Evolutionary conservation across 176 grass and related monocot species (phyloP).

Genomic region (Thalia dealbata): DNA sequence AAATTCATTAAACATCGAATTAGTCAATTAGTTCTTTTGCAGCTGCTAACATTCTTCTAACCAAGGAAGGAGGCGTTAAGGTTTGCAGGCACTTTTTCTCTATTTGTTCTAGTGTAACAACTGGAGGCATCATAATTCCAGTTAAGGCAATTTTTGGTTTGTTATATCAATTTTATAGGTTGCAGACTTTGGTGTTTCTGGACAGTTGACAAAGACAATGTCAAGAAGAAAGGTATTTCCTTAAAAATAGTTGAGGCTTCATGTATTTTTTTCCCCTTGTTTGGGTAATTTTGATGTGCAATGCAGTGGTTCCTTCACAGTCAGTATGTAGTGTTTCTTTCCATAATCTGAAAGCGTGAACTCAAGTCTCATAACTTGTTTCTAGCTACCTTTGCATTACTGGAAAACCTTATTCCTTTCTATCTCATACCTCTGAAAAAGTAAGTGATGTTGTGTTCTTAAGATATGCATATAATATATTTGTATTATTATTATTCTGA

Average conservation of each 20-base stretch:
- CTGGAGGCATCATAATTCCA: neutral
- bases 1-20: slow-evolving; percentile 12
- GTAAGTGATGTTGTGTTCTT: neutral
- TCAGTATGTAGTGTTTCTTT: neutral
- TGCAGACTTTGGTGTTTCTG: slow-evolving; percentile 98
- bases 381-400: neutral
- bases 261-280: slow-evolving; percentile 5
- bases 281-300: neutral
- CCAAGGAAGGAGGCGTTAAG: slow-evolving; percentile 96
- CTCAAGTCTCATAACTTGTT: neutral
- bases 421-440: neutral
- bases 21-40: slow-evolving; percentile 29
- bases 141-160: neutral
- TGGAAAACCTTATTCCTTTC: neutral
- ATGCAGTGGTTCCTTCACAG: neutral
- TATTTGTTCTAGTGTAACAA: slow-evolving; percentile 3
- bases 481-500: neutral
- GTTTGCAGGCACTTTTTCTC: slow-evolving; percentile 32
- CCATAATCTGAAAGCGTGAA: neutral
- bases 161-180: slow-evolving; percentile 40
- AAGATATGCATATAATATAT: too few relatives aligned
- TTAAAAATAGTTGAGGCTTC: neutral
- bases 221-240: slow-evolving; percentile 92
- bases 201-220: slow-evolving; percentile 98
- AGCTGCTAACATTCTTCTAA: slow-evolving; percentile 97